Conservation (phyloP, 2,329 filamentous ascomycete genomes). For the Cryoendolithus antarcticus region DNA sequence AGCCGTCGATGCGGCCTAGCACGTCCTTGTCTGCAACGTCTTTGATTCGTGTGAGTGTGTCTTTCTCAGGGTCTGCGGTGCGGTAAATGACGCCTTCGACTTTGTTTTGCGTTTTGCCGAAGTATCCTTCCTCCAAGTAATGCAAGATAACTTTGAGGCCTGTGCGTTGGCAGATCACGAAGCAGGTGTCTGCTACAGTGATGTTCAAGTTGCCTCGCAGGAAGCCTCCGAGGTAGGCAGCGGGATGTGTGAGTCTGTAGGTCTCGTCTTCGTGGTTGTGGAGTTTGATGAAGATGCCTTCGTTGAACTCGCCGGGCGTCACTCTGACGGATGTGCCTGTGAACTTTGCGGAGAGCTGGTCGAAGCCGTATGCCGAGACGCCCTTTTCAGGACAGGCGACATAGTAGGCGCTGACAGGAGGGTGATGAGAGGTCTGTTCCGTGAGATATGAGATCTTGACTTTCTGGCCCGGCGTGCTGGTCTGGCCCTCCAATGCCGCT, state of each 20-base stretch:
- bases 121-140: slow-evolving; percentile 90
- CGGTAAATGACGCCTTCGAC: slow-evolving; percentile 84
- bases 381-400: slow-evolving; percentile 87
- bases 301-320: slow-evolving; percentile 79
- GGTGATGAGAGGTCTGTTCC: slow-evolving; percentile 96
- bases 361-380: slow-evolving; percentile 76
- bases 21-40: slow-evolving; percentile 80
- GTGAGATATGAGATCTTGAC: slow-evolving; percentile 87
- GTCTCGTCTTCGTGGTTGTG: slow-evolving; percentile 72
- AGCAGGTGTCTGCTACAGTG: slow-evolving; percentile 80
- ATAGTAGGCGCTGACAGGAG: slow-evolving; percentile 91
- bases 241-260: slow-evolving; percentile 88
- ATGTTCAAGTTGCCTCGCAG: slow-evolving; percentile 79
- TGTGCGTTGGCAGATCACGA: slow-evolving; percentile 79
- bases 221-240: slow-evolving; percentile 82
- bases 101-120: slow-evolving; percentile 81
- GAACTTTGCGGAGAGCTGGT: slow-evolving; percentile 95
- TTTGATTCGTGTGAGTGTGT: slow-evolving; percentile 65
- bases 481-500: slow-evolving; percentile 12
- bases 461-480: slow-evolving; percentile 29
- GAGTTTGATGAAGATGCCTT: slow-evolving; percentile 87
- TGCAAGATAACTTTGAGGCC: slow-evolving; percentile 83
- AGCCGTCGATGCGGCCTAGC: slow-evolving; percentile 68
- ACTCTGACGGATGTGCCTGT: slow-evolving; percentile 92
- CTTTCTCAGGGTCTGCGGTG: slow-evolving; percentile 69